phyloP scores from a whole-genome alignment of 768 basidiomycete genomes.

The Suillus subalutaceus region DNA sequence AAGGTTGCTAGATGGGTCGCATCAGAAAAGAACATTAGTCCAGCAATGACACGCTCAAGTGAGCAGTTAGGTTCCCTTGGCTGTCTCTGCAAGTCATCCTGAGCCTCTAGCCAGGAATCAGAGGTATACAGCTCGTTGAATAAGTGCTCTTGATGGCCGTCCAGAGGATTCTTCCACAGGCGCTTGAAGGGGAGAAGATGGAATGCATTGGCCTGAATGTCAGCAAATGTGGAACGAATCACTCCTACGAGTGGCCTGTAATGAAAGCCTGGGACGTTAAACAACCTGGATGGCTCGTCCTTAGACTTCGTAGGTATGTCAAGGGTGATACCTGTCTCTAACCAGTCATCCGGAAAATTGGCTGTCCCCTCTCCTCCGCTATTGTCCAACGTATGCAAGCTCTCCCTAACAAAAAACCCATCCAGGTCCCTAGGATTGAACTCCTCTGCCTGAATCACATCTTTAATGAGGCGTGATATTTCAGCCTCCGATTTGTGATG shows the following conservation, averaged over 20 bases:
- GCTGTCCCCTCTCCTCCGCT: background rate
- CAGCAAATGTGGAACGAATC: constrained; percentile 14
- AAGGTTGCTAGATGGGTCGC: constrained; percentile 25
- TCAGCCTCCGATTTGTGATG: constrained; percentile 8
- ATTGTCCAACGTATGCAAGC: background rate
- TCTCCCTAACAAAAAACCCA: background rate
- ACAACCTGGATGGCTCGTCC: constrained; percentile 3
- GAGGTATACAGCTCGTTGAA: constrained; percentile 26
- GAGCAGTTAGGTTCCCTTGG: constrained; percentile 15
- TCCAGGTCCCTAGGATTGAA: constrained; percentile 12
- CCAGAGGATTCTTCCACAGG: constrained; percentile 11
- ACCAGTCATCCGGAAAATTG: background rate
- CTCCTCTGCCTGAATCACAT: constrained; percentile 3
- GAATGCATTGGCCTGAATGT: constrained; percentile 13
- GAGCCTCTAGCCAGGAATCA: constrained; percentile 18
- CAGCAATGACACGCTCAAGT: constrained; percentile 12
- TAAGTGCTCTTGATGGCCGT: constrained; percentile 11
- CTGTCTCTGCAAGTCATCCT: constrained; percentile 20
- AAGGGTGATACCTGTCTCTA: background rate
- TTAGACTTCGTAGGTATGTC: background rate
- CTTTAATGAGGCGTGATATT: constrained; percentile 1
- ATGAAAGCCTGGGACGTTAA: constrained; percentile 15
- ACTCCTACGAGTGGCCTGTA: constrained; percentile 20
- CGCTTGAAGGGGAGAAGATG: constrained; percentile 30
- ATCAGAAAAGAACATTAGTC: constrained; percentile 7